A percentile compares a stretch with the other conserved stretches of the same genome.
These are phyloP conservation scores for Fusarium siculi DNA, from an alignment of 2,329 filamentous ascomycete genomes.

Conservation along the genomic window DNA sequence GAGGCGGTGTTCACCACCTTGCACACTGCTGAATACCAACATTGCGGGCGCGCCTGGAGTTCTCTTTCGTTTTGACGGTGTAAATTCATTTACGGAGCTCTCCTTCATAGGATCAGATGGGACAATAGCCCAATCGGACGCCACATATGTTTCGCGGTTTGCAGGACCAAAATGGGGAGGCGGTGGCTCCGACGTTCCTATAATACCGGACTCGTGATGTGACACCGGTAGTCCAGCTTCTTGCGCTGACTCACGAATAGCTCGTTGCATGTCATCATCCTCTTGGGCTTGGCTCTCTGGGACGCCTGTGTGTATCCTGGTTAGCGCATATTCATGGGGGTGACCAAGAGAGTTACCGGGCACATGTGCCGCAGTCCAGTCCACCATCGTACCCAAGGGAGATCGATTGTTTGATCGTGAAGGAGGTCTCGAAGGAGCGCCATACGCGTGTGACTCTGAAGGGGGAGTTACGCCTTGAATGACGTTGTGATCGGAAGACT, in stretches of 20 bases:
- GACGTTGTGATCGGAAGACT: constrained; percentile 58
- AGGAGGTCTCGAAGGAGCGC: constrained; percentile 69
- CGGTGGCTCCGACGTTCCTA: constrained; percentile 51
- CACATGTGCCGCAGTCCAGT: constrained; percentile 57
- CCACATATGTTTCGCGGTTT: constrained; percentile 65
- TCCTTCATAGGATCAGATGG: constrained; percentile 48
- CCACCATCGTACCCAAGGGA: constrained; percentile 63
- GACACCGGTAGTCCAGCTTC: constrained; percentile 58
- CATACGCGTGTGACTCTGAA: constrained; percentile 53
- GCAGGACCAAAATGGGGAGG: constrained; percentile 69
- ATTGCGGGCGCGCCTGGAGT: constrained; percentile 60
- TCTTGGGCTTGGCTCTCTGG: constrained; percentile 55
- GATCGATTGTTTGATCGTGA: constrained; percentile 68
- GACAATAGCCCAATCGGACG: constrained; percentile 69
- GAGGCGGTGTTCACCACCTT: constrained; percentile 55
- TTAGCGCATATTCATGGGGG: constrained; percentile 39
- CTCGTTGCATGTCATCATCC: constrained; percentile 66
- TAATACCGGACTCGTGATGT: constrained; percentile 63
- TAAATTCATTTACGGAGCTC: constrained; percentile 28
- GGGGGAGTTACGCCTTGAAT: constrained; percentile 58
- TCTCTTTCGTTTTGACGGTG: constrained; percentile 58
- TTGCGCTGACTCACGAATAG: constrained; percentile 65
- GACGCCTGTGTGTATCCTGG: constrained; percentile 49
- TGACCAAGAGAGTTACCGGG: constrained; percentile 51
- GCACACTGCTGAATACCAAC: constrained; percentile 53